Conservation (phyloP, 2,329 filamentous ascomycete genomes). For the Zymoseptoria passerinii region DNA sequence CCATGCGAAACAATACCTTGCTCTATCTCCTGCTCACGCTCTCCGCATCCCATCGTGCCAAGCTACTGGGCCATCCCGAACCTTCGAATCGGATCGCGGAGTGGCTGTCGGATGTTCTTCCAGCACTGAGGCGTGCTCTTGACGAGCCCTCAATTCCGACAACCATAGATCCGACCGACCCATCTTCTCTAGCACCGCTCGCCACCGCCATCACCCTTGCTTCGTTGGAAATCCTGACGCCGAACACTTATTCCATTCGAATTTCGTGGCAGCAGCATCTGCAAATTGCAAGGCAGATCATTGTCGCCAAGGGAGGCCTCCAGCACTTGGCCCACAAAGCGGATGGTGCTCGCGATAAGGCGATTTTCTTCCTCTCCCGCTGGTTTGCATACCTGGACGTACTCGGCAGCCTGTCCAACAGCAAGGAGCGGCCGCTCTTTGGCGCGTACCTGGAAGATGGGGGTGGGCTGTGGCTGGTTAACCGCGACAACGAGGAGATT, state of each 20-base stretch:
- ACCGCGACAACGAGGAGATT: slow-evolving; percentile 28
- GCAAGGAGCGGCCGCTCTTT: slow-evolving; percentile 36
- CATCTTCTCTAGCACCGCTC: slow-evolving; percentile 63
- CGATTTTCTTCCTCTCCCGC: slow-evolving; percentile 65
- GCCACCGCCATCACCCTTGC: slow-evolving; percentile 79
- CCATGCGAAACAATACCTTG: slow-evolving; percentile 60
- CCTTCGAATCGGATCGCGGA: slow-evolving; percentile 68
- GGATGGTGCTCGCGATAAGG: slow-evolving; percentile 41
- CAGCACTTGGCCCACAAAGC: slow-evolving; percentile 34
- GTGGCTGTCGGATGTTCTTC: slow-evolving; percentile 74
- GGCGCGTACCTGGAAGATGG: slow-evolving; percentile 33
- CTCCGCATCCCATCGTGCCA: slow-evolving; percentile 73
- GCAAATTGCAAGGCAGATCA: slow-evolving; percentile 65
- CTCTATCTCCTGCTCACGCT: slow-evolving; percentile 72
- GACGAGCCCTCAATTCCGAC: slow-evolving; percentile 20
- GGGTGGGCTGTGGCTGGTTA: slow-evolving; percentile 29
- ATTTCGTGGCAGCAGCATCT: slow-evolving; percentile 77
- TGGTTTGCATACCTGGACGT: slow-evolving; percentile 84
- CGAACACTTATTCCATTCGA: slow-evolving; percentile 69
- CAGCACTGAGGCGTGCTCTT: slow-evolving; percentile 60
- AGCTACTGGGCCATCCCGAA: slow-evolving; percentile 63
- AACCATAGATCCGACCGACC: slow-evolving; percentile 38
- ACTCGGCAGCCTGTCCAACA: slow-evolving; percentile 57
- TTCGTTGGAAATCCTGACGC: slow-evolving; percentile 74
- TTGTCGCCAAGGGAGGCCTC: slow-evolving; percentile 56